Percentiles rank a stretch among this genome's conserved stretches.
These are phyloP conservation scores for Sanghuangporus sanghuang DNA, from an alignment of 1,284 basidiomycete species.

Conservation along the genomic window DNA sequence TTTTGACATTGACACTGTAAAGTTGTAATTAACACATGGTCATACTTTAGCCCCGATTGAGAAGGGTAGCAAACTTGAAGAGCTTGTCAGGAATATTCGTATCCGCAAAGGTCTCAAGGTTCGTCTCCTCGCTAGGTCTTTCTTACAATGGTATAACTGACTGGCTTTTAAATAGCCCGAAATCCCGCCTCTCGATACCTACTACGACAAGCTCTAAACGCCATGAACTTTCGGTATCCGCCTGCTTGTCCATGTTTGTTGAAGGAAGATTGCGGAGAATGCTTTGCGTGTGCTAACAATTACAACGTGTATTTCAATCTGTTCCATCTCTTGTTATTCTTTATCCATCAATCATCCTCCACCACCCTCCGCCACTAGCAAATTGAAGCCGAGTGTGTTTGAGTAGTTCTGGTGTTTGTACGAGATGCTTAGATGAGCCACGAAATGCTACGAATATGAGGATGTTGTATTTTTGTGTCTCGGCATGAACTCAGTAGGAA, in stretches of 20 bases:
- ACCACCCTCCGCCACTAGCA: too few relatives aligned
- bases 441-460: too few relatives aligned
- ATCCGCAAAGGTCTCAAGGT: slow-evolving; percentile 91
- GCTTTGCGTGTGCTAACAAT: not conserved
- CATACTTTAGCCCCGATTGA: slow-evolving; percentile 58
- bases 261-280: not conserved
- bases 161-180: slow-evolving; percentile 52
- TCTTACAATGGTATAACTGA: slow-evolving; percentile 12
- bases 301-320: not conserved
- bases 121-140: slow-evolving; percentile 17
- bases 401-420: too few relatives aligned
- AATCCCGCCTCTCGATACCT: slow-evolving; percentile 79
- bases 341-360: not conserved
- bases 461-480: too few relatives aligned
- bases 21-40: not conserved
- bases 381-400: too few relatives aligned
- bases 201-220: slow-evolving; percentile 82
- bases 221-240: not conserved
- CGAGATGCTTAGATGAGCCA: too few relatives aligned
- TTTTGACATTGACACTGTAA: slow-evolving; percentile 21
- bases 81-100: slow-evolving; percentile 82
- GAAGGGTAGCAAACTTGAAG: slow-evolving; percentile 87
- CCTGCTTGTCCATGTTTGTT: not conserved
- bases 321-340: not conserved
- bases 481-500: too few relatives aligned